A percentile compares a stretch with the other conserved stretches of the same genome.
Evolutionary conservation across 306 rosid genomes (phyloP).

Genomic region (Rosa rugosa): DNA sequence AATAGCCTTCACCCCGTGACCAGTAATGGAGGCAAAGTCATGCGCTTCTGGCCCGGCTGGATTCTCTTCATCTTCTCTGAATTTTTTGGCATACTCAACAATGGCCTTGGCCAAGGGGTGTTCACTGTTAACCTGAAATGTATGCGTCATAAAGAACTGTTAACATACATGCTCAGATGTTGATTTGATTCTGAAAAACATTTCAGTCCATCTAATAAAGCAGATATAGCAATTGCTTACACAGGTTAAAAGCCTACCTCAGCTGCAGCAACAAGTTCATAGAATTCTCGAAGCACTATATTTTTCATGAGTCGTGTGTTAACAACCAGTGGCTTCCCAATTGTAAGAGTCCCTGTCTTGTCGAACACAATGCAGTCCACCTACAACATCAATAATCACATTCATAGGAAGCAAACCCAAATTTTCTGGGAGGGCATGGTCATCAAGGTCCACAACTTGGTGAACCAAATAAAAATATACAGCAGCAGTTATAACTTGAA

Average conservation of each 20-base stretch:
- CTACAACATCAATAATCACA: slow-evolving; percentile 32
- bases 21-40: no score
- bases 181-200: neutral
- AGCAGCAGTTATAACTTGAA: neutral
- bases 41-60: no score
- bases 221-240: neutral
- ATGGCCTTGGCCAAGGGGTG: no score
- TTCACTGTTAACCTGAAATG: slow-evolving; percentile 68
- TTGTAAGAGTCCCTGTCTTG: slow-evolving; percentile 81
- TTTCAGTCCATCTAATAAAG: neutral
- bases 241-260: slow-evolving; percentile 39
- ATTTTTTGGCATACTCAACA: no score
- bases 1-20: slow-evolving; percentile 60
- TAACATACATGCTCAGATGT: neutral
- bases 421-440: neutral
- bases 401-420: neutral
- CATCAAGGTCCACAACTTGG: neutral
- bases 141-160: neutral
- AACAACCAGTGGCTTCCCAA: slow-evolving; percentile 70
- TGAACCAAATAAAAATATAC: neutral
- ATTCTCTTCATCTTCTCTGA: no score
- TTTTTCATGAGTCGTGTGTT: slow-evolving; percentile 47
- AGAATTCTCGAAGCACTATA: slow-evolving; percentile 44
- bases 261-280: slow-evolving; percentile 58
- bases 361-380: slow-evolving; percentile 70